Evolutionary conservation across 495 filamentous ascomycete species (phyloP).

Genomic region (Podospora anserina): DNA sequence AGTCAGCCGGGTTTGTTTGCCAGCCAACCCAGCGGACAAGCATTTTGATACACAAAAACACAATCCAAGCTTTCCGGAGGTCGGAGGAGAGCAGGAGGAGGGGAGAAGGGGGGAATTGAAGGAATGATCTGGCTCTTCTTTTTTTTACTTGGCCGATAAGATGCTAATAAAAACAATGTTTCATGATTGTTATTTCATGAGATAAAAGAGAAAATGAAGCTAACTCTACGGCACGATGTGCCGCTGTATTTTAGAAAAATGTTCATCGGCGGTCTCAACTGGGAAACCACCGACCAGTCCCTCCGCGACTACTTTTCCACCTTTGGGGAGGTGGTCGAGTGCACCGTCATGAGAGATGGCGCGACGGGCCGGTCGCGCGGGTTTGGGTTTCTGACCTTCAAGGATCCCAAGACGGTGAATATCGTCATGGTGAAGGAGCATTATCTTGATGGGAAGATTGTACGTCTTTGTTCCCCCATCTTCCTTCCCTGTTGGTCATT

Average conservation of each 20-base stretch:
- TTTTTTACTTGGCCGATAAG: background rate
- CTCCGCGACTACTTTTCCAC: constrained; percentile 98
- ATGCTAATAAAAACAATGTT: too few species aligned
- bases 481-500: too few species aligned
- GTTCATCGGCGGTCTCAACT: constrained; percentile 98
- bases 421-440: constrained; percentile 99
- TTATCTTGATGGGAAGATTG: constrained; percentile 96
- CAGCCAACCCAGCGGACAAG: background rate
- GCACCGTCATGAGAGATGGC: constrained; percentile 96
- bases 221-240: constrained; percentile 26
- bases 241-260: constrained; percentile 70
- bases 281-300: constrained; percentile 98
- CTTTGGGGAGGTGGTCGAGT: constrained; percentile 95
- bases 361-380: constrained; percentile 90
- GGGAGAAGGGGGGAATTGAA: too few species aligned
- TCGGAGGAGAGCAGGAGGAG: background rate
- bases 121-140: too few species aligned
- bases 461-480: constrained; percentile 48
- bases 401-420: constrained; percentile 94
- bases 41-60: background rate
- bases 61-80: background rate
- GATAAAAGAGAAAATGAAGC: constrained; percentile 19
- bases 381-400: constrained; percentile 97
- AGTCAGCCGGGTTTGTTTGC: constrained; percentile 12
- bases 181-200: background rate